Evolutionary conservation across 1,139 yeast genomes (phyloP), one percentile per base, ranked within the genome.

Genomic region (Dujonia santamariae): DNA sequence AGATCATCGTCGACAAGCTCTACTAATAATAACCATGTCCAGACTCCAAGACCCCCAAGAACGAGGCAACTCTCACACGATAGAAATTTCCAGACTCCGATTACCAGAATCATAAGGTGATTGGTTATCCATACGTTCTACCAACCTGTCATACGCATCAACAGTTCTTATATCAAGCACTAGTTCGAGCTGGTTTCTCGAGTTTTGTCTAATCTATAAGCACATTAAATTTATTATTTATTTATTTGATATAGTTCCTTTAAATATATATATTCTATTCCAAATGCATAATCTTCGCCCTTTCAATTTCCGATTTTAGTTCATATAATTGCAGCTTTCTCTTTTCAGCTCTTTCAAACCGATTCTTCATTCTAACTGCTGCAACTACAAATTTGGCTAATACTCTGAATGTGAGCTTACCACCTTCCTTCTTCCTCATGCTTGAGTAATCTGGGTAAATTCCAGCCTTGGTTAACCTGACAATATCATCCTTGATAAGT

Each of bases 351-450:
- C 49, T 56, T 34, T 59, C 54, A 5, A 47, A 44, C 37, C 79
- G 53, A 29, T 61, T 68, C 44, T 61, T 67, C 18, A 82, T 61
- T 37, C 80, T 59, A 6, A 80, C 72, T 24, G 67, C 60, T 1
- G 85, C 83, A 41, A 81, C 54, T 4, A 80, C 85, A 41, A 72
- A 64, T 38, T 65, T 61, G 4, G 82, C 78, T 28, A 72, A 44
- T 16, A 45, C 48, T 33, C 51, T 59, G 37, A 75, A 62, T 12
- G 60, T 31, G 24, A 35, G 19, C 33, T 40, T 37, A 27, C 39
- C 42, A 14, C 44, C 35, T 32, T 36, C 36, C 14, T 31, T 38
- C 26, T 35, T 15, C 26, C 42, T 41, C 34, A 47, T 42, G 6
- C 43, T 41, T 0, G 56, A 47, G 40, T 66, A 65, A 42, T 72